Percentiles rank a stretch among this genome's conserved stretches.
Evolutionary conservation across 768 basidiomycete species (phyloP).

Genomic region (Tephrocybe rancida): DNA sequence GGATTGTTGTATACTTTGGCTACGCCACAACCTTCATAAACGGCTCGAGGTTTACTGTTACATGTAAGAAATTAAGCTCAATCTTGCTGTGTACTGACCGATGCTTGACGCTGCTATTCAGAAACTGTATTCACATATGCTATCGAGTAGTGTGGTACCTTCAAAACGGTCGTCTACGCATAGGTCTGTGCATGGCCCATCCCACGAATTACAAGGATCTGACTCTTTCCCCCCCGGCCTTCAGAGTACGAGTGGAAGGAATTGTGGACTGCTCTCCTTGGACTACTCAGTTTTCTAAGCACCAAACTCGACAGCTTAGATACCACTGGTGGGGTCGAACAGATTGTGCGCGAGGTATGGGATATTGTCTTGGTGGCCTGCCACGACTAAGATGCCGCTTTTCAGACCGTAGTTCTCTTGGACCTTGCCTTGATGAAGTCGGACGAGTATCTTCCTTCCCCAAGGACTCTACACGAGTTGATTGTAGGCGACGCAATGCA

Average conservation of each 20-base stretch:
- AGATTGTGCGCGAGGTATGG: constrained; percentile 56
- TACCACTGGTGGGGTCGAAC: constrained; percentile 54
- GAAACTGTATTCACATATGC: constrained; percentile 58
- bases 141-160: constrained; percentile 60
- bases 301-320: constrained; percentile 55
- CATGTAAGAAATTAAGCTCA: constrained; percentile 47
- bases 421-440: constrained; percentile 51
- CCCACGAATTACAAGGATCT: not conserved
- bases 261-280: constrained; percentile 60
- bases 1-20: constrained; percentile 72
- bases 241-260: constrained; percentile 70
- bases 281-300: constrained; percentile 56
- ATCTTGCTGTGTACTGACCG: too few species aligned
- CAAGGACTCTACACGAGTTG: constrained; percentile 58
- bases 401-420: constrained; percentile 54
- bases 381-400: not conserved
- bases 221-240: too few species aligned
- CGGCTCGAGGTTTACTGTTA: constrained; percentile 60
- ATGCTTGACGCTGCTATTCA: constrained; percentile 27
- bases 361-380: not conserved
- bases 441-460: constrained; percentile 57
- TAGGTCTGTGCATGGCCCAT: constrained; percentile 46
- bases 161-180: constrained; percentile 50
- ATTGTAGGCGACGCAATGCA: constrained; percentile 51
- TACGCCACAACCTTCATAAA: constrained; percentile 71